Evolutionary conservation across 2,329 filamentous ascomycete species (phyloP), one percentile per base, ranked within the genome.

Genomic region (Scytalidium sp.): DNA sequence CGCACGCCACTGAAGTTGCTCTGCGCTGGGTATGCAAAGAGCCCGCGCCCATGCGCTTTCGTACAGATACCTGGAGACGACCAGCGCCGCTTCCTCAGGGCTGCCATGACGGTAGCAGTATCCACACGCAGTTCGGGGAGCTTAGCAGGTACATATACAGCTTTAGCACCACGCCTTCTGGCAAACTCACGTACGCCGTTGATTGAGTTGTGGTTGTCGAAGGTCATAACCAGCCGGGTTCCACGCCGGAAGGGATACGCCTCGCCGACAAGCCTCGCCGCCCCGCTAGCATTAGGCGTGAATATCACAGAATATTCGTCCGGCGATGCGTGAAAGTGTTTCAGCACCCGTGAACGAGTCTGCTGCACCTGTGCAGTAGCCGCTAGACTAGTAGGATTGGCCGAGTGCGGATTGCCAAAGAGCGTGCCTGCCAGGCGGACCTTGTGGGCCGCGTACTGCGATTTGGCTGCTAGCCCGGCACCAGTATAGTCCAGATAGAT

Each of bases 21-120:
- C 56, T 75, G 73, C 0, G 71, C 73, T 3, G 72, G 73, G 56
- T 72, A 75, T 3, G 71, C 72, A 51, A 75, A 73, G 17, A 75
- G 60, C 7, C 69, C 68, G n/a, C n/a, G n/a, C n/a, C n/a, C n/a
- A n/a, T n/a, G n/a, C n/a, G n/a, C n/a, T n/a, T n/a, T n/a, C 17
- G 47, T 43, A 10, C 43, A 49, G 32, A 27, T n/a, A n/a, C n/a
- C n/a, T n/a, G n/a, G n/a, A n/a, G n/a, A n/a, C n/a, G n/a, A n/a
- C n/a, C n/a, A n/a, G 19, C 45, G 43, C 21, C 49, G 49, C 23
- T 45, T 19, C 11, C 58, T 44, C 15, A 71, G 58, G 0, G 62
- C 60, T 2, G 53, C 29, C 3, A 56, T 43, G 0, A 72, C 52
- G 5, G 52, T 57, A 1, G 49, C 42, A 2, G 58, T 52, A 29